Conservation (phyloP, 495 filamentous ascomycete genomes). For the Apiosordaria backusii region DNA sequence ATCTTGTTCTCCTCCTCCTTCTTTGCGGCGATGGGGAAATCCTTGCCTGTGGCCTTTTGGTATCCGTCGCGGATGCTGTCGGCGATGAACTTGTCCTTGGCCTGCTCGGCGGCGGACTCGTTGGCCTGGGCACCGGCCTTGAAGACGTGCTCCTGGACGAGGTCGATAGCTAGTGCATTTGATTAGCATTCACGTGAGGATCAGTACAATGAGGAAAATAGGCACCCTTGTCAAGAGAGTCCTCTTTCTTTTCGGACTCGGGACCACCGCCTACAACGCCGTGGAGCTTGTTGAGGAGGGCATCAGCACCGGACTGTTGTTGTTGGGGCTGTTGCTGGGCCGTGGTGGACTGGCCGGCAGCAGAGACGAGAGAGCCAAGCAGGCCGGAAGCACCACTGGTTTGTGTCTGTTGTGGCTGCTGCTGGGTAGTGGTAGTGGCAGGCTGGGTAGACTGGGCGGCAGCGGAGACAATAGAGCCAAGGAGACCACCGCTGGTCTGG, state of each 20-base stretch:
- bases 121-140: conserved; percentile 63
- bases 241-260: conserved; percentile 68
- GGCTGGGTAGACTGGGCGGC: background rate
- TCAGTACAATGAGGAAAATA: background rate
- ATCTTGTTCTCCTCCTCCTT: conserved; percentile 48
- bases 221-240: conserved; percentile 60
- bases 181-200: background rate
- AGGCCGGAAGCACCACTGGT: background rate
- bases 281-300: conserved; percentile 58
- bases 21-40: conserved; percentile 52
- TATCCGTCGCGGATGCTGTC: conserved; percentile 61
- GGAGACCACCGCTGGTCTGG: conserved; percentile 4
- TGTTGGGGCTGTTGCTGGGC: conserved; percentile 5
- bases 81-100: conserved; percentile 67
- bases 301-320: conserved; percentile 18
- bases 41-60: conserved; percentile 57
- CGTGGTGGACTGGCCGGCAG: background rate
- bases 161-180: conserved; percentile 58
- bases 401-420: conserved; percentile 1
- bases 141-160: conserved; percentile 63
- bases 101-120: conserved; percentile 68
- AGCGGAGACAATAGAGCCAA: background rate
- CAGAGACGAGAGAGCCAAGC: background rate
- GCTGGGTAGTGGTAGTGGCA: background rate
- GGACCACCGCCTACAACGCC: conserved; percentile 58